Percentiles rank a stretch among this genome's conserved stretches.
Evolutionary conservation across 2,329 filamentous ascomycete species (phyloP).

Genomic region (Penicillium olsonii): DNA sequence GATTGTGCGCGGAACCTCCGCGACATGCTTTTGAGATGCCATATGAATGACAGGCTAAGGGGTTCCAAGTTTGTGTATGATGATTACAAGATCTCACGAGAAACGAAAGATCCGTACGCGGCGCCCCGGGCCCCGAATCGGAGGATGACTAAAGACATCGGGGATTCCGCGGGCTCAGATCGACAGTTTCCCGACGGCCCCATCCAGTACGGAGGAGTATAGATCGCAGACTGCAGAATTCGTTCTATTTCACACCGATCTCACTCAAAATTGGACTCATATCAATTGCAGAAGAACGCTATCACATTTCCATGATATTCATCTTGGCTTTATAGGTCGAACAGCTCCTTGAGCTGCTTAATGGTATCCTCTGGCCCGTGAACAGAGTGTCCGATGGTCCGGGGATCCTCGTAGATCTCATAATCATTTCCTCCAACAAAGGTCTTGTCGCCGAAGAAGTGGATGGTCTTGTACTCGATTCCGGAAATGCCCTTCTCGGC

Average conservation of each 20-base stretch:
- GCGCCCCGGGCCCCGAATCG: not conserved
- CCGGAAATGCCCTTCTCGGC: slow-evolving; percentile 69
- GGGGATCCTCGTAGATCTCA: slow-evolving; percentile 82
- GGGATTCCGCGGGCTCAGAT: not conserved
- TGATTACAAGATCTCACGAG: not conserved
- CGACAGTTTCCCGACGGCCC: not conserved
- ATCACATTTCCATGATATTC: slow-evolving; percentile 13
- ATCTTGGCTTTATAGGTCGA: slow-evolving; percentile 57
- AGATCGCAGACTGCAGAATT: not conserved
- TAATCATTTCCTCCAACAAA: slow-evolving; percentile 89
- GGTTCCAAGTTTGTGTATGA: no score
- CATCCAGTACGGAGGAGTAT: not conserved
- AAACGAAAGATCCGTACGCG: not conserved
- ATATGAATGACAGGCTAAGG: slow-evolving; percentile 28
- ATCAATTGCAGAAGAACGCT: slow-evolving; percentile 18
- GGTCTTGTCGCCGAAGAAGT: slow-evolving; percentile 99
- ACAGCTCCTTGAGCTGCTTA: slow-evolving; percentile 76
- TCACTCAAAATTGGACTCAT: not conserved
- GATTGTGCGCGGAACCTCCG: slow-evolving; percentile 46
- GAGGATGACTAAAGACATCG: slow-evolving; percentile 9
- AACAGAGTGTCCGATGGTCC: slow-evolving; percentile 85
- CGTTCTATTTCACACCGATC: not conserved
- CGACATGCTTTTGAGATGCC: slow-evolving; percentile 44
- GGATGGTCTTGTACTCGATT: slow-evolving; percentile 75
- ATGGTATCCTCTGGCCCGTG: slow-evolving; percentile 80